Conservation (phyloP, 2,329 filamentous ascomycete genomes). For the Huntiella decipiens region DNA sequence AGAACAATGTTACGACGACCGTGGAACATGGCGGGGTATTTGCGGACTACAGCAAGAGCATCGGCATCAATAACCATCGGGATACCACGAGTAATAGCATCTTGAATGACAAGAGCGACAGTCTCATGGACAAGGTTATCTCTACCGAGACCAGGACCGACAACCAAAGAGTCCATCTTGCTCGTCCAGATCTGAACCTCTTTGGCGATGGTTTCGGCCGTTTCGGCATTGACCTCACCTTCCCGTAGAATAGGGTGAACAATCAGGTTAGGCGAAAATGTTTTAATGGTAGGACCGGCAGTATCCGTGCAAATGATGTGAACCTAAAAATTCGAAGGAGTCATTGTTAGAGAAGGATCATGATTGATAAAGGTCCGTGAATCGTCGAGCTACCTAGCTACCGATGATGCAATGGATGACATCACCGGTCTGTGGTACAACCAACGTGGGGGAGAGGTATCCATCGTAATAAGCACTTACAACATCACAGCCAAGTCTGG, state of each 20-base stretch:
- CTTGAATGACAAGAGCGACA: slow-evolving; percentile 57
- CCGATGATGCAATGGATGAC: too few relatives aligned
- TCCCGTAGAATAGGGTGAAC: slow-evolving; percentile 92
- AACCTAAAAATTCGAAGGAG: slow-evolving; percentile 30
- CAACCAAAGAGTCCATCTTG: slow-evolving; percentile 77
- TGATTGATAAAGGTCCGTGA: not conserved
- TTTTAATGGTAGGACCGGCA: slow-evolving; percentile 80
- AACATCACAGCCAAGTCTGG: slow-evolving; percentile 77
- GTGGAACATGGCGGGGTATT: slow-evolving; percentile 34
- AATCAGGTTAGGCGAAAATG: slow-evolving; percentile 96
- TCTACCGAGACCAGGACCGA: slow-evolving; percentile 79
- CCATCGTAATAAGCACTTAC: slow-evolving; percentile 25
- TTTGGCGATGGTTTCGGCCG: slow-evolving; percentile 31
- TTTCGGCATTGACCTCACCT: slow-evolving; percentile 24
- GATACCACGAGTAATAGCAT: slow-evolving; percentile 51
- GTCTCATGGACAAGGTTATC: slow-evolving; percentile 82
- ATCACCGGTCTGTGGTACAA: too few relatives aligned
- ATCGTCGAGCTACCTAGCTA: not conserved
- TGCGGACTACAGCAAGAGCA: slow-evolving; percentile 60
- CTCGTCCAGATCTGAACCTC: slow-evolving; percentile 62
- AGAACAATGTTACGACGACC: slow-evolving; percentile 73
- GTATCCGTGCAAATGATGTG: slow-evolving; percentile 91
- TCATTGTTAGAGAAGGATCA: not conserved
- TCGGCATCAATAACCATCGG: slow-evolving; percentile 87
- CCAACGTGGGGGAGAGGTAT: too few relatives aligned